Conservation (phyloP, 139 green algal genomes). For the Volvox africanus region DNA sequence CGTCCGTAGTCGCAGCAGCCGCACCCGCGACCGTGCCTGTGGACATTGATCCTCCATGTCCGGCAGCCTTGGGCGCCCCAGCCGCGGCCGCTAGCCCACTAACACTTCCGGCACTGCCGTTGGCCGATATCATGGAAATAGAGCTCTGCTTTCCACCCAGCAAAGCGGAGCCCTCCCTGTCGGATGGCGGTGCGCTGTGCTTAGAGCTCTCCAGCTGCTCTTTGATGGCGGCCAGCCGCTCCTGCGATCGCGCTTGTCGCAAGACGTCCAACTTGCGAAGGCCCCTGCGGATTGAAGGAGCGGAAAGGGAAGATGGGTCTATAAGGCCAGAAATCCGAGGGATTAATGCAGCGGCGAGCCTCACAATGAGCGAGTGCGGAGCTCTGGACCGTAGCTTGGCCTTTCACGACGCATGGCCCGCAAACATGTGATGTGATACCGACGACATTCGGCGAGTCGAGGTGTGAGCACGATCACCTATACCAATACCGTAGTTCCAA, state of each 20-base stretch:
- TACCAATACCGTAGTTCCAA: neutral
- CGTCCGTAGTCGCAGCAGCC: too few species aligned
- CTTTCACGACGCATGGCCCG: neutral
- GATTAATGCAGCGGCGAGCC: neutral
- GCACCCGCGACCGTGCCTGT: too few species aligned
- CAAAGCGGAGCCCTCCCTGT: neutral
- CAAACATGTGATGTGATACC: neutral
- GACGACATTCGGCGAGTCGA: neutral
- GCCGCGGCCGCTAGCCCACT: neutral
- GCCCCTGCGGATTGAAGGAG: slow-evolving; percentile 1
- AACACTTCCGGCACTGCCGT: neutral
- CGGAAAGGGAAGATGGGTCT: neutral
- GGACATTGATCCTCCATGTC: too few species aligned
- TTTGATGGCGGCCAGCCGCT: neutral
- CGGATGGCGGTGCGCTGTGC: neutral
- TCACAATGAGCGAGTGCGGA: too few species aligned
- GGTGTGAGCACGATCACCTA: neutral
- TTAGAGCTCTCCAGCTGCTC: neutral
- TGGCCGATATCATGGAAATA: neutral
- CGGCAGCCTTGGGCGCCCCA: too few species aligned
- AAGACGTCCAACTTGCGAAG: slow-evolving; percentile 37
- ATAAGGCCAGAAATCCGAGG: neutral
- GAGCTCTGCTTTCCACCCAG: neutral
- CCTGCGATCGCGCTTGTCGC: slow-evolving; percentile 14
- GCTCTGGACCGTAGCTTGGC: too few species aligned